phyloP scores from a whole-genome alignment of 257 asterid species.

The Solanum appendiculatum region DNA sequence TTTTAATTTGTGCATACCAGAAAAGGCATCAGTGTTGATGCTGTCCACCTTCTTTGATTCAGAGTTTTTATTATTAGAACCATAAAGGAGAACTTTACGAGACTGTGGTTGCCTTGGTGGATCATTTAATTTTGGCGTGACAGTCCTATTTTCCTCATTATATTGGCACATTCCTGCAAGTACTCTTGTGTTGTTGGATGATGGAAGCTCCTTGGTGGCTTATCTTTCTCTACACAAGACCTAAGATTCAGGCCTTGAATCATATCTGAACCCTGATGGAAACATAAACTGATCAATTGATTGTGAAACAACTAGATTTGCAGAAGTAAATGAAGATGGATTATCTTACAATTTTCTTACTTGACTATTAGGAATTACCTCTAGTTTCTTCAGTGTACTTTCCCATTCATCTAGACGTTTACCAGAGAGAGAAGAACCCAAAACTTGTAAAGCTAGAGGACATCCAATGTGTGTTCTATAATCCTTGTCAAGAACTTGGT shows the following conservation, averaged over 20 bases:
- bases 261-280: not conserved
- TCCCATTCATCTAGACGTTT: not conserved
- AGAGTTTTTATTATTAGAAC: not conserved
- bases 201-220: not conserved
- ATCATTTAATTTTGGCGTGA: not conserved
- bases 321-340: not conserved
- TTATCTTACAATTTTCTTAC: not conserved
- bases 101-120: not conserved
- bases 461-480: not conserved
- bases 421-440: constrained; percentile 2
- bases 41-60: not conserved
- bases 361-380: not conserved
- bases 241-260: not conserved
- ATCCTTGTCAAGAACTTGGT: not conserved
- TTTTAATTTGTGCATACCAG: not conserved
- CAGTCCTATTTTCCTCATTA: not conserved
- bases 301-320: not conserved
- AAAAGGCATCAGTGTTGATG: not conserved
- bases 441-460: constrained; percentile 7
- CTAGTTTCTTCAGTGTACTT: not conserved
- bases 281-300: not conserved
- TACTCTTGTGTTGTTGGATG: not conserved
- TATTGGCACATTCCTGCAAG: not conserved
- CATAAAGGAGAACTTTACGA: not conserved
- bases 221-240: not conserved